Percentiles rank a stretch among this genome's conserved stretches.
Conservation (phyloP, 1,284 basidiomycete genomes). For the Ceratobasidium theobromae region DNA sequence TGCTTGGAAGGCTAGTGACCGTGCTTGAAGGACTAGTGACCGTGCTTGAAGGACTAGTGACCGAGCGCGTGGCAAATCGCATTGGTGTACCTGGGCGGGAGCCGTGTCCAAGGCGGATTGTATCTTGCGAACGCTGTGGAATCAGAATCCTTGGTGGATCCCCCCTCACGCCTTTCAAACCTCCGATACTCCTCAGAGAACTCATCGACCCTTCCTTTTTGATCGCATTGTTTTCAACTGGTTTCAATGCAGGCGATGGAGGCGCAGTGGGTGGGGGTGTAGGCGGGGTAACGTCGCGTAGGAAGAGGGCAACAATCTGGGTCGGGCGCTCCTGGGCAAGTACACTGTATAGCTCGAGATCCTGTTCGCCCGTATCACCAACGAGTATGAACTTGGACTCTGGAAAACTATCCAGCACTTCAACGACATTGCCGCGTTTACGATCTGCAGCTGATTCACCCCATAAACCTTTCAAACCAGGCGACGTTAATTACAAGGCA, state of each 20-base stretch:
- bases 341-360: constrained; percentile 78
- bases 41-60: constrained; percentile 1
- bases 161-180: constrained; percentile 1
- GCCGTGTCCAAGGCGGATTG: neutral
- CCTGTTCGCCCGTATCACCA: constrained; percentile 87
- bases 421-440: constrained; percentile 75
- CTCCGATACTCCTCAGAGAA: constrained; percentile 53
- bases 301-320: constrained; percentile 72
- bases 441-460: constrained; percentile 67
- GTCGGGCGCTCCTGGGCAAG: constrained; percentile 66
- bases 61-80: neutral
- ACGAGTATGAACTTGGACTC: constrained; percentile 77
- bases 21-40: too few species aligned
- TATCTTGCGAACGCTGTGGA: neutral
- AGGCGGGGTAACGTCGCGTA: constrained; percentile 64
- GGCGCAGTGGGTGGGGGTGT: constrained; percentile 41
- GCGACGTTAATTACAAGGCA: neutral
- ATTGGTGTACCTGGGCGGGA: neutral
- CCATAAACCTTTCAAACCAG: constrained; percentile 7
- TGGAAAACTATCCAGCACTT: constrained; percentile 72
- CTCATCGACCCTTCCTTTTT: constrained; percentile 49
- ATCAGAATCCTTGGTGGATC: constrained; percentile 33
- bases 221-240: neutral
- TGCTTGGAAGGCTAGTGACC: neutral
- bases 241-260: neutral